Base-by-base conservation (phyloP, 176 grass and related monocot genomes). In the Bonia amplexicaulis region DNA sequence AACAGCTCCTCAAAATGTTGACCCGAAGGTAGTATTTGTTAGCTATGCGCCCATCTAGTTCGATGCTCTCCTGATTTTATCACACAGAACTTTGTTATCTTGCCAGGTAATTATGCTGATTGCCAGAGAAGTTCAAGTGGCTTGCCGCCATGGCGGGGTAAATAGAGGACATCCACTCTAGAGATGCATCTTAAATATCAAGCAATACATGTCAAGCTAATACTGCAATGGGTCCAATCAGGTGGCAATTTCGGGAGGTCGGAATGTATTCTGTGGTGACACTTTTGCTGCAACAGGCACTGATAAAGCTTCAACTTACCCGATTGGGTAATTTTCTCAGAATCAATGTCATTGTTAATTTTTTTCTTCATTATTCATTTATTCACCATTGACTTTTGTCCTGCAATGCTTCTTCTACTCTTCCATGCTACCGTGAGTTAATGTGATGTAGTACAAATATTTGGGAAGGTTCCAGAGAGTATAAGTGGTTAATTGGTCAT, bases 91-190 rank as follows among this genome's bases (percentile, higher is more conserved):
- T 64, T 85, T 71, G 8, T 81, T 17, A 78, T 80, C 44, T 82
- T 78, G 16, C 47, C 73, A 97, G 96, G 87, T 92, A 22, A 90
- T 91, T 69, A 94, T 99, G 97, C 90, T 96, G 29, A 86, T 99
- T 22, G 90, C 97, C 76, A 90, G 94, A 90, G 97, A 99, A 92
- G 90, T 99, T 88, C 86, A 91, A 89, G 77, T 94, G 66, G 93
- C 90, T 1, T 96, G 77, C 31, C 91, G 83, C 73, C 89, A 84
- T 78, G 97, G 93, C 48, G 75, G 96, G 93, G 97, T 96, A 90
- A 76, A 66, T 85, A 31, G 20, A 44, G 57, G 52, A 13, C 39
- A 81, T 71, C 4, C 48, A 61, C 35, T 79, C 33, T 15, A 73
- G 3, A 25, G 27, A 25, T 42, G 5, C n/a, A 65, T 60, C 17